Base-by-base conservation (phyloP, 352 stramenopile species). In the Globisporangium emineosum region DNA sequence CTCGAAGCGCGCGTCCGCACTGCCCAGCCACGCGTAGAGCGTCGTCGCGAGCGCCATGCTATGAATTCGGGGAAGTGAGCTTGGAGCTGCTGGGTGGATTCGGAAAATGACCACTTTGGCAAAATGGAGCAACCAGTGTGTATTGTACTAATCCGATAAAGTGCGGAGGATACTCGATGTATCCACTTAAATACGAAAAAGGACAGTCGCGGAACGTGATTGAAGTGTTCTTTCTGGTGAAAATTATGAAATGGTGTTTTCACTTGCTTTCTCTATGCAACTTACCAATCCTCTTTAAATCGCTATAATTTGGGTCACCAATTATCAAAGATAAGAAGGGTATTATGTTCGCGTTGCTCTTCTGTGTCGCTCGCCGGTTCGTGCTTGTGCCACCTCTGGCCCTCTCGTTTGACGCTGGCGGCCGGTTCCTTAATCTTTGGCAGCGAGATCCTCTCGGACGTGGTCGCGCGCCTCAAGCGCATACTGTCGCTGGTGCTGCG, bases 401-500 rank as follows among this genome's bases (percentile, higher is more conserved):
- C 65, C n/a, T 89, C 0, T 37, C 67, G 7, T 69, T 91, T 4
- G 82, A 81, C 19, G 70, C 91, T 7, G 67, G 71, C 64, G 85
- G 91, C 67, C 76, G 67, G 27, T 89, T 85, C 59, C 91, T 93
- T 68, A 90, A n/a, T 93, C 61, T 90, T 93, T 45, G 81, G 83
- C 23, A 82, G 91, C 69, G 83, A 90, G 66, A 88, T 93, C 58
- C 74, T 91, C 10, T 90, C 81, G 65, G 85, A 91, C 57, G 82
- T 93, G 5, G 85, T 93, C 29, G 81, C 78, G 55, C 77, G 82
- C 0, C 80, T 94, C 70, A 91, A 92, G 68, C 79, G 88, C 65
- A 94, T 99, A 74, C 96, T 96, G 9, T 98, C 89, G 54, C 83
- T 99, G 29, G 94, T 98, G 51, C 75, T 99, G n/a, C 97, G 96